Evolutionary conservation across 164 flowering plant species (phyloP).

Genomic region (Cinnamomum chago): DNA sequence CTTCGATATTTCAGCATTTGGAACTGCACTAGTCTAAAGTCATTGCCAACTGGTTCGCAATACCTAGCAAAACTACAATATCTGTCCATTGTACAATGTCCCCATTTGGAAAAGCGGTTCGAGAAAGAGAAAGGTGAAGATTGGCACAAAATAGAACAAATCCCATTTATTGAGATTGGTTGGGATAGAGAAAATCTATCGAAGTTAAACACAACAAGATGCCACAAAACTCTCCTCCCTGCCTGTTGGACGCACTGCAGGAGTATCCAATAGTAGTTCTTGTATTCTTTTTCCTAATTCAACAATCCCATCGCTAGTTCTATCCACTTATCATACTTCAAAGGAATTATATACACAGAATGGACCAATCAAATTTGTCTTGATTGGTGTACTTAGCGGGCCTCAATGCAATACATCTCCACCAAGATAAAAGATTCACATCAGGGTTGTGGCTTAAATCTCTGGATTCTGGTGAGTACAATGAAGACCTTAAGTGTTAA

Average conservation of each 20-base stretch:
- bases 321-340: too few species aligned
- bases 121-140: constrained; percentile 13
- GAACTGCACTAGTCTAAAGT: neutral
- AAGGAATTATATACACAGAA: too few species aligned
- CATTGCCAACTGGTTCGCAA: neutral
- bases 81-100: neutral
- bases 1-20: neutral
- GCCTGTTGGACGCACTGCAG: neutral
- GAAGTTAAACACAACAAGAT: neutral
- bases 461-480: too few species aligned
- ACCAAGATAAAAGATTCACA: too few species aligned
- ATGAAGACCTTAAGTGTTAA: too few species aligned
- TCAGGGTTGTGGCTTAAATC: too few species aligned
- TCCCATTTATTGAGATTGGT: constrained; percentile 5
- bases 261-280: neutral
- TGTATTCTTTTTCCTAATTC: too few species aligned
- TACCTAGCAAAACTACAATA: neutral
- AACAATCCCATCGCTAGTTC: too few species aligned
- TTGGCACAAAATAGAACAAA: constrained; percentile 14
- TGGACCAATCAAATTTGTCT: too few species aligned
- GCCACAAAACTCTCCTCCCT: neutral
- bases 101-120: neutral
- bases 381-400: too few species aligned
- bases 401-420: too few species aligned
- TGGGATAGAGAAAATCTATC: neutral